These are phyloP conservation scores for Clonostachys chloroleuca DNA, from an alignment of 2,329 filamentous ascomycete species.

Conservation along the genomic window DNA sequence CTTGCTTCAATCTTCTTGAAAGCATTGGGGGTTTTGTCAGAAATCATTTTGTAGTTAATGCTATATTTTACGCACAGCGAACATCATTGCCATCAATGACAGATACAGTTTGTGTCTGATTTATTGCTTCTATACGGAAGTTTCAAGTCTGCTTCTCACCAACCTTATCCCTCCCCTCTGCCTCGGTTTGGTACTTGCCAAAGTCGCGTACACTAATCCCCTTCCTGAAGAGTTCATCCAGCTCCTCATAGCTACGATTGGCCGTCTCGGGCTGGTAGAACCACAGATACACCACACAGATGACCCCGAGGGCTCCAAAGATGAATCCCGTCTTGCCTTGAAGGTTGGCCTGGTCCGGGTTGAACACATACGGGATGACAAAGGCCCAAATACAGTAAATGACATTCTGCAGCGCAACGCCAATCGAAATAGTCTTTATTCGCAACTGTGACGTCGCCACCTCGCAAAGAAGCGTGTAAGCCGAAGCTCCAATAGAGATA, in stretches of 20 bases:
- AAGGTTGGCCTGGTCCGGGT: slow-evolving; percentile 28
- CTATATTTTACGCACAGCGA: too few relatives aligned
- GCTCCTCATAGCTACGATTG: slow-evolving; percentile 25
- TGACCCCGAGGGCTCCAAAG: slow-evolving; percentile 22
- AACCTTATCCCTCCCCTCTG: too few relatives aligned
- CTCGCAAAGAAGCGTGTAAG: slow-evolving; percentile 35
- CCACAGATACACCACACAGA: slow-evolving; percentile 16
- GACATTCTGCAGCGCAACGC: slow-evolving; percentile 28
- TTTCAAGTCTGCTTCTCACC: too few relatives aligned
- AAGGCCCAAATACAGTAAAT: slow-evolving; percentile 32
- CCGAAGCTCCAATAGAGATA: slow-evolving; percentile 32
- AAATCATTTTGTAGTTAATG: too few relatives aligned
- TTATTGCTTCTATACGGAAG: too few relatives aligned
- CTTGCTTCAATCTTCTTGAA: too few relatives aligned
- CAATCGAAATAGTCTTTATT: slow-evolving; percentile 27
- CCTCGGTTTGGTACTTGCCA: too few relatives aligned
- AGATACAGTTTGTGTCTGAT: too few relatives aligned
- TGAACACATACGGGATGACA: slow-evolving; percentile 35
- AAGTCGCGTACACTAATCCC: too few relatives aligned
- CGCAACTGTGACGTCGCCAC: slow-evolving; percentile 28
- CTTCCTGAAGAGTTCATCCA: slow-evolving; percentile 24
- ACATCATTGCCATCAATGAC: too few relatives aligned
- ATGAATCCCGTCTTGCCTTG: slow-evolving; percentile 32
- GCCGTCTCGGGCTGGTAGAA: slow-evolving; percentile 28
- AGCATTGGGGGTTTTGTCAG: too few relatives aligned